Conservation (phyloP, 305 asterid genomes). For the Rubia peregrina region DNA sequence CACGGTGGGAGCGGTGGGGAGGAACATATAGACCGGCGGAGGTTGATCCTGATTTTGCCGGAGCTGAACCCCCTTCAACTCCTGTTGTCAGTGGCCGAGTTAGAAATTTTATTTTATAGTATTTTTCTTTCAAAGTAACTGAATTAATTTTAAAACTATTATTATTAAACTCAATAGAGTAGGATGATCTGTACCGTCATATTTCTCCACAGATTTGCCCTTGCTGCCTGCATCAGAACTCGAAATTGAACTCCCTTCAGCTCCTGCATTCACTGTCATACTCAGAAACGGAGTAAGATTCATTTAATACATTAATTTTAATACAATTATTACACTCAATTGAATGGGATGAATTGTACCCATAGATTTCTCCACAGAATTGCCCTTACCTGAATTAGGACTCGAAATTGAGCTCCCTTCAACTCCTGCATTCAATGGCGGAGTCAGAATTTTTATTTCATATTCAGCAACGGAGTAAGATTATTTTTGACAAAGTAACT, state of each 20-base stretch:
- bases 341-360: neutral
- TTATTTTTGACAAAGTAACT: too few species aligned
- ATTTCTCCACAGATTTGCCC: too few species aligned
- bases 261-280: neutral
- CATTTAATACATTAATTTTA: too few species aligned
- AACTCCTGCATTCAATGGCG: neutral
- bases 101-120: neutral
- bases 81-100: neutral
- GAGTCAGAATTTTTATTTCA: neutral
- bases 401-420: neutral
- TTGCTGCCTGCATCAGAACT: neutral
- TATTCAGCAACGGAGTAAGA: too few species aligned
- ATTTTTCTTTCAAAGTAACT: too few species aligned
- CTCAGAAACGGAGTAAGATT: too few species aligned
- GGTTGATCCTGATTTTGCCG: neutral
- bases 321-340: neutral
- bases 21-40: neutral
- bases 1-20: neutral
- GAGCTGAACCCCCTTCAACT: too few species aligned
- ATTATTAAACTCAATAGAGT: too few species aligned
- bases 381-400: neutral
- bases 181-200: too few species aligned
- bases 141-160: too few species aligned
- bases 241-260: neutral
- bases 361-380: neutral